These are phyloP conservation scores for Starmerella sirachaensis DNA, from an alignment of 805 yeast genomes.

Conservation along the genomic window DNA sequence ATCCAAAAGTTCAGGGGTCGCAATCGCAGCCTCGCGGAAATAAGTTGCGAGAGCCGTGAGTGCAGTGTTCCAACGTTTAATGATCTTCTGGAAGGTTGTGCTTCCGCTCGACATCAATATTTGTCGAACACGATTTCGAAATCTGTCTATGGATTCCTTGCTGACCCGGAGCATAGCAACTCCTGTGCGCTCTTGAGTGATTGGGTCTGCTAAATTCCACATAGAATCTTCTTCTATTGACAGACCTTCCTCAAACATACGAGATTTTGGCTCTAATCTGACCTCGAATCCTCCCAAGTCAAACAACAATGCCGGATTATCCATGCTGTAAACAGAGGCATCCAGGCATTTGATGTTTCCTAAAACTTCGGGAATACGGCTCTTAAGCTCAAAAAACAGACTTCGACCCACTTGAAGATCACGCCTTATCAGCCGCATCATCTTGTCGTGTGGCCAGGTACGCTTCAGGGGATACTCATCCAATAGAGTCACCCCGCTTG, in stretches of 20 bases:
- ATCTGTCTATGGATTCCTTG: slow-evolving; percentile 63
- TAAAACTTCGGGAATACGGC: slow-evolving; percentile 65
- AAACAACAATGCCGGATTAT: slow-evolving; percentile 78
- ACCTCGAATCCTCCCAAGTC: slow-evolving; percentile 95
- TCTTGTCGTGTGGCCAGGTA: slow-evolving; percentile 89
- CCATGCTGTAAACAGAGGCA: slow-evolving; percentile 80
- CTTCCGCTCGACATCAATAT: slow-evolving; percentile 92
- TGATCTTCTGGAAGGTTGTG: slow-evolving; percentile 86
- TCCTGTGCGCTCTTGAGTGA: slow-evolving; percentile 75
- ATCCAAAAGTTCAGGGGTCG: slow-evolving; percentile 69
- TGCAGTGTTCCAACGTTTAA: slow-evolving; percentile 93
- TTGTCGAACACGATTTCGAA: slow-evolving; percentile 75
- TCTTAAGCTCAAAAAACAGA: slow-evolving; percentile 76
- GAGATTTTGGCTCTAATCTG: slow-evolving; percentile 63
- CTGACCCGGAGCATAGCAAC: slow-evolving; percentile 78
- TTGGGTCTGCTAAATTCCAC: slow-evolving; percentile 71
- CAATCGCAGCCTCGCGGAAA: slow-evolving; percentile 82
- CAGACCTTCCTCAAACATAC: slow-evolving; percentile 36
- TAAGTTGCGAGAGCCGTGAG: slow-evolving; percentile 75
- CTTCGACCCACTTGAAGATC: slow-evolving; percentile 92
- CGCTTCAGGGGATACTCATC: slow-evolving; percentile 21
- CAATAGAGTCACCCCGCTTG: background rate
- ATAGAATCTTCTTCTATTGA: slow-evolving; percentile 49
- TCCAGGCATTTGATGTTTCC: slow-evolving; percentile 68
- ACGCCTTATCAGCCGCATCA: slow-evolving; percentile 81